These are phyloP conservation scores for Jatropha curcas DNA, from an alignment of 345 rosid genomes.

Conservation along the genomic window DNA sequence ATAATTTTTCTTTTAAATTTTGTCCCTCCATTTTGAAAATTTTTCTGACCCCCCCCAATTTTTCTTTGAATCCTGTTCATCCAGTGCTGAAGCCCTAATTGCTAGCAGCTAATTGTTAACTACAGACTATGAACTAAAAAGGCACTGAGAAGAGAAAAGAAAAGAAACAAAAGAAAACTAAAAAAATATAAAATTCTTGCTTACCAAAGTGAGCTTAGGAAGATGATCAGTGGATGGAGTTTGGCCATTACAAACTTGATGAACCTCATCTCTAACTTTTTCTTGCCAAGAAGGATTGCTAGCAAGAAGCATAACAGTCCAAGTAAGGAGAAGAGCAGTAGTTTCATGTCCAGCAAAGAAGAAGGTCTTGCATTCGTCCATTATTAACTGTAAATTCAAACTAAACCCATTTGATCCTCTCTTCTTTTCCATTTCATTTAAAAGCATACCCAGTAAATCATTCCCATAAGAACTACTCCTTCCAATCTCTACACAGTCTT, in stretches of 20 bases:
- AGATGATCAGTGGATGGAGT: slow-evolving; percentile 70
- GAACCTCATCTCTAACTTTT: slow-evolving; percentile 61
- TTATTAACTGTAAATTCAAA: slow-evolving; percentile 67
- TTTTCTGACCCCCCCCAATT: too few relatives aligned
- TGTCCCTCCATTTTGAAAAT: too few relatives aligned
- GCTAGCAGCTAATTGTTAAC: too few relatives aligned
- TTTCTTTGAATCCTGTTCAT: too few relatives aligned
- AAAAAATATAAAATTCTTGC: neutral
- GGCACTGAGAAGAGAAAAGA: neutral
- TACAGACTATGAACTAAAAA: too few relatives aligned
- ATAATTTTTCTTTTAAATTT: too few relatives aligned
- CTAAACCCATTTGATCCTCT: slow-evolving; percentile 37
- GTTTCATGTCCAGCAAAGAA: slow-evolving; percentile 98
- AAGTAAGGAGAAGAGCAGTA: slow-evolving; percentile 80
- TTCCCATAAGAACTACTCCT: slow-evolving; percentile 77
- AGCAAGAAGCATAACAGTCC: slow-evolving; percentile 90
- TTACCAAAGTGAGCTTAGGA: slow-evolving; percentile 70
- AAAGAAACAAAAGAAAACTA: neutral
- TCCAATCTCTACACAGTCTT: slow-evolving; percentile 76
- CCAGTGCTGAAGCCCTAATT: too few relatives aligned
- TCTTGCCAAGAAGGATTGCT: slow-evolving; percentile 90
- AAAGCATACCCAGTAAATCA: slow-evolving; percentile 74
- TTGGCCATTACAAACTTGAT: slow-evolving; percentile 61
- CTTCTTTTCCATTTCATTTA: slow-evolving; percentile 68
- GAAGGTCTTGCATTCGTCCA: slow-evolving; percentile 98